Evolutionary conservation across 2,329 filamentous ascomycete genomes (phyloP).

Genomic region (Pestalotiopsis sp.): DNA sequence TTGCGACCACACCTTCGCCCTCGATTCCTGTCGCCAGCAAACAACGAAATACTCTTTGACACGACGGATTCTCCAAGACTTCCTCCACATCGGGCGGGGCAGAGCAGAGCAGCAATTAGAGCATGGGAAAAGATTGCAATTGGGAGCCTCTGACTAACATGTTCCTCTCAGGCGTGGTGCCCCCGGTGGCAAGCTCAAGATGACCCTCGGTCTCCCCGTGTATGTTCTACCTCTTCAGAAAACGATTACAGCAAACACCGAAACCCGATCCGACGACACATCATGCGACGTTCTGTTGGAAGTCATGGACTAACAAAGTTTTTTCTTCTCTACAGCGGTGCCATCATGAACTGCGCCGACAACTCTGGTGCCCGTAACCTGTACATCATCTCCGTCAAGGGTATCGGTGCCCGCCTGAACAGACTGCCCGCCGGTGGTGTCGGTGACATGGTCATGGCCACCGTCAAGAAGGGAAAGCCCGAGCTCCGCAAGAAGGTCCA

Average conservation of each 20-base stretch:
- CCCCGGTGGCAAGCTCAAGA: conserved; percentile 97
- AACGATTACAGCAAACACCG: background rate
- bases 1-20: background rate
- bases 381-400: conserved; percentile 99
- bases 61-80: background rate
- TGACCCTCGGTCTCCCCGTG: conserved; percentile 99
- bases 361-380: conserved; percentile 99
- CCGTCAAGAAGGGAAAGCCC: conserved; percentile 99
- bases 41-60: background rate
- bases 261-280: background rate
- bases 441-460: conserved; percentile 99
- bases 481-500: conserved; percentile 99
- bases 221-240: conserved; percentile 57
- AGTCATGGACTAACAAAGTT: conserved; percentile 7
- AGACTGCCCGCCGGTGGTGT: conserved; percentile 95
- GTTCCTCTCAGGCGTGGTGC: conserved; percentile 68
- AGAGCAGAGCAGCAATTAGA: background rate
- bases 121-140: background rate
- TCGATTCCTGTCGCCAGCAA: background rate
- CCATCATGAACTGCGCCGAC: conserved; percentile 99
- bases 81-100: conserved; percentile 12
- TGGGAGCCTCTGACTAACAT: conserved; percentile 14
- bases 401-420: conserved; percentile 96
- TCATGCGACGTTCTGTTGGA: background rate
- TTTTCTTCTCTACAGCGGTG: conserved; percentile 62